Evolutionary conservation across 139 green algal genomes (phyloP).

Genomic region (Tetradesmus obliquus): DNA sequence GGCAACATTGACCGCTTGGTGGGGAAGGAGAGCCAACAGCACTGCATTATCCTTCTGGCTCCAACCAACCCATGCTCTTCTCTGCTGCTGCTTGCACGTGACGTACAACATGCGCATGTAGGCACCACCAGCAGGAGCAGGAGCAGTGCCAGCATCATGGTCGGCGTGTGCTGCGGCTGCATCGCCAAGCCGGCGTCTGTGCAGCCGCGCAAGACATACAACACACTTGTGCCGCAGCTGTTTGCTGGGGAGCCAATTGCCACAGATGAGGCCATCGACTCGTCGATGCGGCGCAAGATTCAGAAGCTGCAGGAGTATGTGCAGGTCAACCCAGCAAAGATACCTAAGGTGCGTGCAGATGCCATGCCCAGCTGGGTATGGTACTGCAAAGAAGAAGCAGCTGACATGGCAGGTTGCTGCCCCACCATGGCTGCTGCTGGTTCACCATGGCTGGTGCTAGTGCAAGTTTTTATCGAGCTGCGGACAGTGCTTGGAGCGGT

Average conservation of each 20-base stretch:
- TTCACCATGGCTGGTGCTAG: neutral
- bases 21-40: neutral
- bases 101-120: neutral
- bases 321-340: slow-evolving; percentile 60
- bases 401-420: neutral
- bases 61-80: neutral
- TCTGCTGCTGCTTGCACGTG: neutral
- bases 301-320: slow-evolving; percentile 76
- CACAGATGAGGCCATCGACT: slow-evolving; percentile 51
- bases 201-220: slow-evolving; percentile 71
- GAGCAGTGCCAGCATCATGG: slow-evolving; percentile 23
- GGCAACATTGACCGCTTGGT: too few relatives aligned
- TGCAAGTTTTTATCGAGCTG: too few relatives aligned
- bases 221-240: slow-evolving; percentile 64
- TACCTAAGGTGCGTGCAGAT: slow-evolving; percentile 57
- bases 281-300: slow-evolving; percentile 56
- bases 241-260: slow-evolving; percentile 55
- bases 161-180: slow-evolving; percentile 53
- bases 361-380: neutral
- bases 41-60: neutral
- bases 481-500: neutral
- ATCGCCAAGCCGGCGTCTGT: slow-evolving; percentile 66
- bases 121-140: neutral
- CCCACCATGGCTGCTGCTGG: neutral
- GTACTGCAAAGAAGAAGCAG: neutral